Conservation (phyloP, 1,284 basidiomycete genomes). For the Naganishia liquefaciens region DNA sequence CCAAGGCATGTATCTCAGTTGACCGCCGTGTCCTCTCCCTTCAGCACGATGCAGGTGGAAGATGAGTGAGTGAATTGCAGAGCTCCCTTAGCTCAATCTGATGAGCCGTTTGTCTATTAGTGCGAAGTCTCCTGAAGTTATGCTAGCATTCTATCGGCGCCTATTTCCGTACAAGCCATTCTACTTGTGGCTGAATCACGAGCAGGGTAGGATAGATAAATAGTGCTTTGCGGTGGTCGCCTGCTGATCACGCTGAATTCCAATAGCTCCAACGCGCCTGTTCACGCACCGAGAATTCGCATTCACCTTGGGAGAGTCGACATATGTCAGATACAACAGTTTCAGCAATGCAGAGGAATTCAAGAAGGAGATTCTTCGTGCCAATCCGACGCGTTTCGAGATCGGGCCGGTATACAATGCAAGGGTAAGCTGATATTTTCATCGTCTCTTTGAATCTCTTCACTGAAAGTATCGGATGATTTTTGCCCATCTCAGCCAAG, state of each 20-base stretch:
- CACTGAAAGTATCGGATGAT: not conserved
- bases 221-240: not conserved
- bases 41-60: constrained; percentile 21
- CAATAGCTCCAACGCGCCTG: constrained; percentile 60
- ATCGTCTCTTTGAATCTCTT: not conserved
- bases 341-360: constrained; percentile 83
- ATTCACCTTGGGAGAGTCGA: constrained; percentile 89
- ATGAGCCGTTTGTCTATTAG: constrained; percentile 33
- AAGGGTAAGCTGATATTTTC: constrained; percentile 60
- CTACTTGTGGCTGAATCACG: constrained; percentile 94
- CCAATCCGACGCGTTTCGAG: constrained; percentile 91
- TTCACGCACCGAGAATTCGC: constrained; percentile 95
- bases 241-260: constrained; percentile 3
- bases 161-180: constrained; percentile 93
- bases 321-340: constrained; percentile 93
- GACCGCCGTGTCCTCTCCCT: not conserved
- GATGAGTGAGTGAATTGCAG: constrained; percentile 5
- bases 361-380: constrained; percentile 80
- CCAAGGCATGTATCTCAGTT: not conserved
- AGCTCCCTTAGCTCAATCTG: not conserved
- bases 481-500: constrained; percentile 61
- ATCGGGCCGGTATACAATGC: constrained; percentile 93
- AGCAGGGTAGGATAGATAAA: constrained; percentile 58
- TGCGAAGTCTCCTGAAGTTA: constrained; percentile 63
- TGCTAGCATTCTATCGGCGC: constrained; percentile 87